Evolutionary conservation across 192 early-diverging fungal genomes (phyloP), one percentile per base, ranked within the genome.

Genomic region (Mortierella claussenii): DNA sequence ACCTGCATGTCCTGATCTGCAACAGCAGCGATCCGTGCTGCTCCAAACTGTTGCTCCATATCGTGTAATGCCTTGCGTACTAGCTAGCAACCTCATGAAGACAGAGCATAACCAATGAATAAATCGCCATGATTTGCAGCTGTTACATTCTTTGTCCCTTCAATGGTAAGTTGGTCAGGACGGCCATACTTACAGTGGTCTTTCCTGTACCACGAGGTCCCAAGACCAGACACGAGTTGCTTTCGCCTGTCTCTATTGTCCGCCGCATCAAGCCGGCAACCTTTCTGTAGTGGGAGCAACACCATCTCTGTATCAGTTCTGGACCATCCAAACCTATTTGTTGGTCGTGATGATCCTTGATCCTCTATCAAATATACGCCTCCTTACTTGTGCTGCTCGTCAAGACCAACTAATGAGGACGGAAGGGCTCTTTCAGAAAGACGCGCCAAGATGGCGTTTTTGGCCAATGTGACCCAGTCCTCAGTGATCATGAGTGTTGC

Each of bases 211-310:
- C 93, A 54, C 90, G 82, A 40, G 86, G 89, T 1, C 97, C 97
- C 2, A 96, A 82, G 8, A 98, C 60, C 26, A 98, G 73, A 28
- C 92, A 90, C 0, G 95, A 92, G 68, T 96, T 98, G 50, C 94
- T 92, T 63, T 98, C 95, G 1, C 90, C 91, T 20, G 74, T 60
- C 4, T 73, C 64, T 5, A 94, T 80, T 8, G 91, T 89, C 28
- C 85, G 84, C 24, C 84, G 80, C 45, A 93, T 64, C 1, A 94
- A 55, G 21, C 84, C 78, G n/a, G 79, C 63, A 15, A 93, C 59
- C 65, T 85, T 80, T 33, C 83, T 87, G 65, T 10, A 17, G 18
- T n/a, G n/a, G n/a, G n/a, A n/a, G n/a, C n/a, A n/a, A n/a, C n/a
- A n/a, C n/a, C n/a, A n/a, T n/a, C n/a, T n/a, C n/a, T n/a, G n/a